phyloP scores from a whole-genome alignment of 208 protist species.

The Jaenimonas drosophilae region DNA sequence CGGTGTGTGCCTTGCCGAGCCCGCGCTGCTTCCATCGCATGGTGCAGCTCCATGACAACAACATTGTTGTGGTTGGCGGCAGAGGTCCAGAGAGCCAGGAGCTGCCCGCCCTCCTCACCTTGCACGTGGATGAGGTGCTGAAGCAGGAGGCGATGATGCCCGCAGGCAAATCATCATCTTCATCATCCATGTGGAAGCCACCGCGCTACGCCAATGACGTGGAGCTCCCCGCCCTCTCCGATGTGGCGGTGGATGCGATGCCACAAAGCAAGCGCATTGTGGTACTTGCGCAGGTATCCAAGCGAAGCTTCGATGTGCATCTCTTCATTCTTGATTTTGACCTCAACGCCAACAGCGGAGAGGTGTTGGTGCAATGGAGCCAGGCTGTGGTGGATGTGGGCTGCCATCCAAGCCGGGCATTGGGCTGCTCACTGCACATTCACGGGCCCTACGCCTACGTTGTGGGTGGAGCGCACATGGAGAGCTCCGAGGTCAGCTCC shows the following conservation, averaged over 20 bases:
- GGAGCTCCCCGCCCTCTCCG: slow-evolving; percentile 7
- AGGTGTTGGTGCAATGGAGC: slow-evolving; percentile 15
- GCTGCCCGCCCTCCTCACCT: slow-evolving; percentile 1
- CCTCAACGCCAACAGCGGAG: not conserved
- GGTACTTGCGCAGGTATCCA: slow-evolving; percentile 21
- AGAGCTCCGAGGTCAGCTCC: not conserved
- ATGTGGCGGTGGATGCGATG: slow-evolving; percentile 24
- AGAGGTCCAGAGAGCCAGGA: slow-evolving; percentile 11
- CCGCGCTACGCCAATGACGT: not conserved
- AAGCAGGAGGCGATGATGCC: slow-evolving; percentile 1
- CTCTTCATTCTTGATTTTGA: slow-evolving; percentile 24
- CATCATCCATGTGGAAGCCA: no score
- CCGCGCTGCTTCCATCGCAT: slow-evolving; percentile 53
- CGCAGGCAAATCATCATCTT: not conserved
- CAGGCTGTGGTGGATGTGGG: slow-evolving; percentile 29
- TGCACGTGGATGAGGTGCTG: slow-evolving; percentile 7
- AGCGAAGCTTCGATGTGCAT: slow-evolving; percentile 15
- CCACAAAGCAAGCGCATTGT: slow-evolving; percentile 15
- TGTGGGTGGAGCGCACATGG: slow-evolving; percentile 5
- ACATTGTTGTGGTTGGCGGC: slow-evolving; percentile 52
- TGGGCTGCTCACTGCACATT: slow-evolving; percentile 30
- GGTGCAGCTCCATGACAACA: slow-evolving; percentile 28
- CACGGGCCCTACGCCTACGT: slow-evolving; percentile 43
- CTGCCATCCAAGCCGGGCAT: slow-evolving; percentile 17
- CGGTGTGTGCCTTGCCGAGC: slow-evolving; percentile 16